Percentiles rank a stretch among this genome's conserved stretches.
phyloP scores from a whole-genome alignment of 371 early-diverging fungal genomes.

The Gilbertella persicaria region DNA sequence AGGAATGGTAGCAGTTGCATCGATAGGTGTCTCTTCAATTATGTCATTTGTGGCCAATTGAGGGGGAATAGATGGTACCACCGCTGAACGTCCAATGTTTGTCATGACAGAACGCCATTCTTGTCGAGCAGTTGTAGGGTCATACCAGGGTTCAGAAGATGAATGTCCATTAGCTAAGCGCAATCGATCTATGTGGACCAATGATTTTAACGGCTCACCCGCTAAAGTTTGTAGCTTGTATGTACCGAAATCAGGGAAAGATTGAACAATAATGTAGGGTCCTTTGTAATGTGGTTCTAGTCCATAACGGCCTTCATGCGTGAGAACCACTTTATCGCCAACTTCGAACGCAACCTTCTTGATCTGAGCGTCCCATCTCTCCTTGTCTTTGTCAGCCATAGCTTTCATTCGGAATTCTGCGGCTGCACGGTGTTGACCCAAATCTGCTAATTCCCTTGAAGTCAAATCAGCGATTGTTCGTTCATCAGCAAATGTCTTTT shows the following conservation, averaged over 20 bases:
- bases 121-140: background rate
- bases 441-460: background rate
- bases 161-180: background rate
- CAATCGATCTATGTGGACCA: constrained; percentile 6
- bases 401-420: background rate
- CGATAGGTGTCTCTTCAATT: too few species aligned
- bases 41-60: too few species aligned
- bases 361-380: background rate
- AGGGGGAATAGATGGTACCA: too few species aligned
- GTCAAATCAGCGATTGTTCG: background rate
- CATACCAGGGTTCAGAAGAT: background rate
- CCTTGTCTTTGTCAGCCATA: constrained; percentile 1
- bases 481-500: background rate
- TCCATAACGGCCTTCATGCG: background rate
- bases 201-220: constrained; percentile 1
- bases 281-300: constrained; percentile 6
- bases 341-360: background rate
- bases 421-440: constrained; percentile 1
- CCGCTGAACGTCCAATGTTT: too few species aligned
- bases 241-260: background rate
- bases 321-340: background rate
- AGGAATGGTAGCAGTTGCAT: too few species aligned
- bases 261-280: background rate
- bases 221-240: background rate
- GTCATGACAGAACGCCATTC: too few species aligned